A percentile compares a stretch with the other conserved stretches of the same genome.
These are phyloP conservation scores for Simplicillium sp. DNA, from an alignment of 2,329 filamentous ascomycete species.

Conservation along the genomic window DNA sequence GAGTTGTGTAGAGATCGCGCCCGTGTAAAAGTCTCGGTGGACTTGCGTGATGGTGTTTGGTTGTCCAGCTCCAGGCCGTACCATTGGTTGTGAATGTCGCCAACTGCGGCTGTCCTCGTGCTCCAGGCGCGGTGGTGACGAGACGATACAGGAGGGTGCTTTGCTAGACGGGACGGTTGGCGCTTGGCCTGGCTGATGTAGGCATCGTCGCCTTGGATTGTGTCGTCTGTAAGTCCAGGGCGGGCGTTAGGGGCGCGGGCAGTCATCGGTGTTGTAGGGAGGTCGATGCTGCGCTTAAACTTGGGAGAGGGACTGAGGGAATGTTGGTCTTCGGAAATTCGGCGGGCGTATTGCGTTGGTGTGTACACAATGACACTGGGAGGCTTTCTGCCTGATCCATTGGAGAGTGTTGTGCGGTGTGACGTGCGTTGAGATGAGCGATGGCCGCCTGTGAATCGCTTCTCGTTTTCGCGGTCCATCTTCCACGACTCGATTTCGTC, in stretches of 20 bases:
- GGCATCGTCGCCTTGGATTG: slow-evolving; percentile 49
- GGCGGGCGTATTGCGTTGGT: slow-evolving; percentile 11
- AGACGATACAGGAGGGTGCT: slow-evolving; percentile 27
- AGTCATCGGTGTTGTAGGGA: slow-evolving; percentile 40
- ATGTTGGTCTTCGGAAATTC: slow-evolving; percentile 17
- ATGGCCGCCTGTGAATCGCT: slow-evolving; percentile 14
- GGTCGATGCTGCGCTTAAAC: slow-evolving; percentile 32
- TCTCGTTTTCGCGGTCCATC: slow-evolving; percentile 22
- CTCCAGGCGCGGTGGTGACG: slow-evolving; percentile 30
- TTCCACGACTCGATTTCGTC: slow-evolving; percentile 60
- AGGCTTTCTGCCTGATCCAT: slow-evolving; percentile 32
- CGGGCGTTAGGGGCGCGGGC: slow-evolving; percentile 54
- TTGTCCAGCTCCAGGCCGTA: slow-evolving; percentile 24
- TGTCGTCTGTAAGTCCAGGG: slow-evolving; percentile 51
- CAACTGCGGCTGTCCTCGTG: slow-evolving; percentile 34
- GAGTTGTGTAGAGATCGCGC: slow-evolving; percentile 6
- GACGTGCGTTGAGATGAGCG: slow-evolving; percentile 8
- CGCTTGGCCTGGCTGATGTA: slow-evolving; percentile 45
- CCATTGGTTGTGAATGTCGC: slow-evolving; percentile 24
- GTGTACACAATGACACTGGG: slow-evolving; percentile 47
- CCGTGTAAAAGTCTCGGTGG: slow-evolving; percentile 18
- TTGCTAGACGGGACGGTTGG: slow-evolving; percentile 43
- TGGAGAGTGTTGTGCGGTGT: slow-evolving; percentile 11
- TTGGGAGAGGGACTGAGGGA: slow-evolving; percentile 20
- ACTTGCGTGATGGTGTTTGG: slow-evolving; percentile 18